A percentile compares a stretch with the other conserved stretches of the same genome.
Conservation (phyloP, 129 eudicot genomes). For the Glebionis coronaria region DNA sequence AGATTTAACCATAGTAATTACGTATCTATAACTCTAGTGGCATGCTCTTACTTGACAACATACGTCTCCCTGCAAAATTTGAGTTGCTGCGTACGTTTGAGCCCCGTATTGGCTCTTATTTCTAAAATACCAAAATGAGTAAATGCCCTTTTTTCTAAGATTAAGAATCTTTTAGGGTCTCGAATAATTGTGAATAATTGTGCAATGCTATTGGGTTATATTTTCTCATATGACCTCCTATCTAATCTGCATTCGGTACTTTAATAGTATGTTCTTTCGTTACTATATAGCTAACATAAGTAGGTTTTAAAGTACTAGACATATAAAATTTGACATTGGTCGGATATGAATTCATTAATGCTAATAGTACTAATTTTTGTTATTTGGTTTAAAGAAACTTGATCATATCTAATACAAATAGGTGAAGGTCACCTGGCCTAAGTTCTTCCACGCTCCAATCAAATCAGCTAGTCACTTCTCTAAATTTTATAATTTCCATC, state of each 20-base stretch:
- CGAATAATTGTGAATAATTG: neutral
- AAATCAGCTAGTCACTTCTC: too few species aligned
- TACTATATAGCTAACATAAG: neutral
- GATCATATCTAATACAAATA: too few species aligned
- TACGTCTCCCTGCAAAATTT: neutral
- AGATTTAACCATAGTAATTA: neutral
- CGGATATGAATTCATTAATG: neutral
- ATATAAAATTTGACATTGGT: neutral
- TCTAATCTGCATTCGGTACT: neutral
- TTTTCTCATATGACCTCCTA: neutral
- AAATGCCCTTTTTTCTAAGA: neutral
- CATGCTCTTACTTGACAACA: neutral
- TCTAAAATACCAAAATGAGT: neutral
- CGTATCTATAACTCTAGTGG: neutral
- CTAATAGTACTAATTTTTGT: neutral
- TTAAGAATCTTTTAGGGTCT: slow-evolving; percentile 6
- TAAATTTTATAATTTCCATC: neutral
- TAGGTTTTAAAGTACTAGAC: neutral
- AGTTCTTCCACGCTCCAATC: too few species aligned
- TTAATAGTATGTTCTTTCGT: neutral
- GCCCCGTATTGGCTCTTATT: neutral
- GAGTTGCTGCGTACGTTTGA: too few species aligned
- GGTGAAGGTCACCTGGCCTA: too few species aligned
- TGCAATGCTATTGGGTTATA: neutral
- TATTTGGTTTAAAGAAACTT: neutral